These are phyloP conservation scores for Acanthochlamys bracteata DNA, from an alignment of 106 monocot genomes.

Conservation along the genomic window DNA sequence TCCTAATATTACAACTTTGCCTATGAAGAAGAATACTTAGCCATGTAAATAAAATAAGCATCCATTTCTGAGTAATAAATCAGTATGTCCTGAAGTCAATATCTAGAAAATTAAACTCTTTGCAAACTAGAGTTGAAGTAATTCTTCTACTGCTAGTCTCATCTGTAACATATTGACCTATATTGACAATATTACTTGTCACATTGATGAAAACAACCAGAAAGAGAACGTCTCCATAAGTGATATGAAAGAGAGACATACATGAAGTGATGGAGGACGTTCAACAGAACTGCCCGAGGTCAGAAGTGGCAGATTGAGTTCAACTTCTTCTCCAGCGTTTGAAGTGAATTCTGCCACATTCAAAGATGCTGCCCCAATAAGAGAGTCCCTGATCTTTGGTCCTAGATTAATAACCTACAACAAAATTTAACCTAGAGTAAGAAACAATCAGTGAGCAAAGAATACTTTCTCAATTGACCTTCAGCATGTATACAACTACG, in stretches of 20 bases:
- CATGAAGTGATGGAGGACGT: slow-evolving; percentile 41
- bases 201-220: not conserved
- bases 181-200: not conserved
- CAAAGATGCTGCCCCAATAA: slow-evolving; percentile 61
- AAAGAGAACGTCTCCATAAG: not conserved
- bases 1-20: too few relatives aligned
- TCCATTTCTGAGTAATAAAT: too few relatives aligned
- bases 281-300: slow-evolving; percentile 21
- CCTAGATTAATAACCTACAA: slow-evolving; percentile 38
- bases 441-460: not conserved
- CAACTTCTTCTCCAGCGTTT: slow-evolving; percentile 38
- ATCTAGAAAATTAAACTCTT: too few relatives aligned
- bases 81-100: too few relatives aligned
- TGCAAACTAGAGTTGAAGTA: too few relatives aligned
- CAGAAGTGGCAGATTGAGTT: slow-evolving; percentile 50
- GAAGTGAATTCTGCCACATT: slow-evolving; percentile 73
- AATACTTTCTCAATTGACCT: not conserved
- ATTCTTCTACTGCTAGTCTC: too few relatives aligned
- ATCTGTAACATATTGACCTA: too few relatives aligned
- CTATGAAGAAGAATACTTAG: too few relatives aligned
- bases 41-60: too few relatives aligned
- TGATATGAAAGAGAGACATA: slow-evolving; percentile 11
- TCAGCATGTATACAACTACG: not conserved
- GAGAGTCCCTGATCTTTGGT: slow-evolving; percentile 42
- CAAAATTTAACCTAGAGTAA: not conserved